phyloP scores from a whole-genome alignment of 1,139 yeast genomes.

The Hyphopichia buzzinii region DNA sequence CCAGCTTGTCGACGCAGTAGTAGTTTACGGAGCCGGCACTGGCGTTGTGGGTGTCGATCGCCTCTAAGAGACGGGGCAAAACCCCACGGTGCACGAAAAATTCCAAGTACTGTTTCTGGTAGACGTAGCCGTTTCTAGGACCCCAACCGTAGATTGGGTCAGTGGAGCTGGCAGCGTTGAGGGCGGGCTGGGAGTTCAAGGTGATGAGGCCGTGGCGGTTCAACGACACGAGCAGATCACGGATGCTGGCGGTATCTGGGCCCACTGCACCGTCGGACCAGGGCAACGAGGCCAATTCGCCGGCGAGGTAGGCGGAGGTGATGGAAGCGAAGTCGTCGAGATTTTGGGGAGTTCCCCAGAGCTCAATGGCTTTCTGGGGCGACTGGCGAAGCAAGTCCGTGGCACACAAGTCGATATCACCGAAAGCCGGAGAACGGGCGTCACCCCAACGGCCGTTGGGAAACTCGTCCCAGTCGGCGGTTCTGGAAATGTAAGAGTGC shows the following conservation, averaged over 20 bases:
- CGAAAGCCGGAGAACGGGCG: constrained; percentile 89
- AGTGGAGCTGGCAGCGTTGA: constrained; percentile 72
- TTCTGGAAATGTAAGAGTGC: constrained; percentile 83
- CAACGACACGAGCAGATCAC: constrained; percentile 55
- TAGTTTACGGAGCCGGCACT: constrained; percentile 57
- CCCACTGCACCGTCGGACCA: constrained; percentile 94
- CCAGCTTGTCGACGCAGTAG: constrained; percentile 70
- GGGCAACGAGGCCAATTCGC: constrained; percentile 74
- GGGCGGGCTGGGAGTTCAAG: constrained; percentile 92
- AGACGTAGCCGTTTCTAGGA: constrained; percentile 86
- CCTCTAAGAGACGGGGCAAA: constrained; percentile 36
- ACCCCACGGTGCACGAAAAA: constrained; percentile 65
- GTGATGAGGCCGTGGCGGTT: constrained; percentile 73
- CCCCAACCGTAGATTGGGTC: constrained; percentile 92
- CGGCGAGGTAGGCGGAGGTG: constrained; percentile 64
- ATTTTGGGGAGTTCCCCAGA: constrained; percentile 81
- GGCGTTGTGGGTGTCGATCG: constrained; percentile 35
- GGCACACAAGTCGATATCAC: constrained; percentile 79
- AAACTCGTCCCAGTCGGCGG: constrained; percentile 92
- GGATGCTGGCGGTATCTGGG: constrained; percentile 68
- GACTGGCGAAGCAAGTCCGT: constrained; percentile 76
- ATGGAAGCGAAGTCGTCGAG: constrained; percentile 59
- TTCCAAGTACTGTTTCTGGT: constrained; percentile 90
- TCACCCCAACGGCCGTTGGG: constrained; percentile 97
- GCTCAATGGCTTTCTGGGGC: constrained; percentile 72